A percentile compares a stretch with the other conserved stretches of the same genome.
phyloP scores from a whole-genome alignment of 2,329 filamentous ascomycete genomes.

The Leptographium radiaticola region DNA sequence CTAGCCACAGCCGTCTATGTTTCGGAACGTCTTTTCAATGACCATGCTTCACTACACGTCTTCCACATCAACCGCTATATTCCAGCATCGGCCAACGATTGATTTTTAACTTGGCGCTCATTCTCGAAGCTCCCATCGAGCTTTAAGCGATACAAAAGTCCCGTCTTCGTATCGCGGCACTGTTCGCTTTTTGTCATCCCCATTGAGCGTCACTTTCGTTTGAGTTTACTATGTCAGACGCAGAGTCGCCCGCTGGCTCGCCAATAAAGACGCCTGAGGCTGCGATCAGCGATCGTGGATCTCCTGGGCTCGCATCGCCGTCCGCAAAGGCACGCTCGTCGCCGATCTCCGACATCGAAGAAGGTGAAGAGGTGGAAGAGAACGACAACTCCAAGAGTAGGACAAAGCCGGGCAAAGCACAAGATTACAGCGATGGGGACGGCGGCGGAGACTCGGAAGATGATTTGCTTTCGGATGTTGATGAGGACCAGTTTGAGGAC shows the following conservation, averaged over 20 bases:
- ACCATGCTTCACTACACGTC: no score
- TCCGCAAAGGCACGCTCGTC: neutral
- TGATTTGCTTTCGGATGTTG: conserved; percentile 48
- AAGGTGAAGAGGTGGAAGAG: conserved; percentile 14
- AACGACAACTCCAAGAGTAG: conserved; percentile 17
- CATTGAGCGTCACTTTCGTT: no score
- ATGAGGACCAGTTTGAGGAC: conserved; percentile 57
- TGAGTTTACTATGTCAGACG: conserved; percentile 4
- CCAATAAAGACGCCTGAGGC: neutral
- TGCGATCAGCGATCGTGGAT: neutral
- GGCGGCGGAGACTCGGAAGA: conserved; percentile 40
- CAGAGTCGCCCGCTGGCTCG: conserved; percentile 1
- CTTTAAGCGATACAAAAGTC: no score
- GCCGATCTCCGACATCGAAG: conserved; percentile 9
- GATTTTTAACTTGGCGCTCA: no score
- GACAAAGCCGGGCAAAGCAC: neutral
- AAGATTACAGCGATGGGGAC: conserved; percentile 17
- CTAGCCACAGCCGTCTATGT: neutral
- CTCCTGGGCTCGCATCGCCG: neutral
- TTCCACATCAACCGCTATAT: no score
- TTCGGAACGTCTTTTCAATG: neutral
- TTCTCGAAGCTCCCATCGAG: no score
- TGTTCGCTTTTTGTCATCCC: neutral
- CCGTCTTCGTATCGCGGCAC: no score
- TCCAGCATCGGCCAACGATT: no score